These are phyloP conservation scores for Aurantiochytrium sp. DNA, from an alignment of 108 stramenopile species.

Conservation along the genomic window DNA sequence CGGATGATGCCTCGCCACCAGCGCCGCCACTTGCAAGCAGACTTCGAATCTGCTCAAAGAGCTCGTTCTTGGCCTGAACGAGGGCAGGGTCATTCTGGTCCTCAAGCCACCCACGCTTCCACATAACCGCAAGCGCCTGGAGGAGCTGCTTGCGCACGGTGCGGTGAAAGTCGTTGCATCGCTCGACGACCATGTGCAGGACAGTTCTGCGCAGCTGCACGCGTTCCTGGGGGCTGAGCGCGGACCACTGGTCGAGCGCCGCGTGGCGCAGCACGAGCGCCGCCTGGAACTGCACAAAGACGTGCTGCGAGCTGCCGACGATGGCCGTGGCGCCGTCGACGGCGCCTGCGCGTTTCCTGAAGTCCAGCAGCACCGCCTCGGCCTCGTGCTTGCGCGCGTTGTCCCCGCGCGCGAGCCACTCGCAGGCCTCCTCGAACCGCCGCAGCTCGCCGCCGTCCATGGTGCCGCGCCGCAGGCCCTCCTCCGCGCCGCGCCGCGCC, in stretches of 20 bases:
- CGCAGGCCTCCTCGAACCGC: neutral
- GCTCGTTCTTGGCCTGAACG: neutral
- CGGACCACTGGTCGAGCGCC: neutral
- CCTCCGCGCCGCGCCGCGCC: no score
- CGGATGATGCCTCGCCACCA: no score
- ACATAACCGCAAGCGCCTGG: neutral
- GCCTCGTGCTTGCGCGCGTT: neutral
- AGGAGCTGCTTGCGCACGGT: neutral
- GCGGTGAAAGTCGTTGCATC: neutral
- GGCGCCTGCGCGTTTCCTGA: neutral
- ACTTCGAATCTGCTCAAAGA: neutral
- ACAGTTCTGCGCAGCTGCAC: neutral
- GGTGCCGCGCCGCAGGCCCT: no score
- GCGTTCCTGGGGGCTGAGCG: neutral
- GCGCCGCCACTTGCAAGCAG: neutral
- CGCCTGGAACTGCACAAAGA: constrained; percentile 4
- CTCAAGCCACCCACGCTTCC: constrained; percentile 12
- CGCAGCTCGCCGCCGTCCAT: neutral
- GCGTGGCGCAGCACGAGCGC: neutral
- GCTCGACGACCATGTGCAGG: neutral
- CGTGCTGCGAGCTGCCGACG: neutral
- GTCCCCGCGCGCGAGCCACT: neutral
- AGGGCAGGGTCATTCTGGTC: neutral
- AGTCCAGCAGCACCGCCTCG: neutral
- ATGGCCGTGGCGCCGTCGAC: neutral